Conservation (phyloP, 1,139 yeast genomes). For the Sugiyamaella neomexicana region DNA sequence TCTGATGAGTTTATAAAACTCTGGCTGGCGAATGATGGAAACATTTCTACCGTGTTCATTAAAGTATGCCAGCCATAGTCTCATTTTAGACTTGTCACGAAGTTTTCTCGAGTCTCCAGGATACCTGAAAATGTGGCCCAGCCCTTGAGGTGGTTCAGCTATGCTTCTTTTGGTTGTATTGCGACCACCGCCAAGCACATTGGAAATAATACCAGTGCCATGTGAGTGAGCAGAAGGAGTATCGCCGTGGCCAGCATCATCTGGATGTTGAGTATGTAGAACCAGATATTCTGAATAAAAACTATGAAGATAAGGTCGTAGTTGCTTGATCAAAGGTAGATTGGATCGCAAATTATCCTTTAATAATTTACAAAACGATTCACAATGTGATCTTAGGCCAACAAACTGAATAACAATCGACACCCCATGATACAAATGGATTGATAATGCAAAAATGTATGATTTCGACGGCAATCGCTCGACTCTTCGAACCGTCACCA, state of each 20-base stretch:
- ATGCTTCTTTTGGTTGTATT: constrained; percentile 45
- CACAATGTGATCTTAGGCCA: constrained; percentile 77
- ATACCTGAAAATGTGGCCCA: constrained; percentile 77
- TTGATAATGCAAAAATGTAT: constrained; percentile 75
- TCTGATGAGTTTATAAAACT: constrained; percentile 77
- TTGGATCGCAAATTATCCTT: constrained; percentile 65
- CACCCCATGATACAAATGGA: constrained; percentile 68
- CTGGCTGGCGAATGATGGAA: constrained; percentile 69
- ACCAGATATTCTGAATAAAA: constrained; percentile 85
- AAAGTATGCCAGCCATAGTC: constrained; percentile 91
- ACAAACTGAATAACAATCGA: constrained; percentile 68
- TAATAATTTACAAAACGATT: constrained; percentile 69
- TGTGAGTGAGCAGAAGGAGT: neutral
- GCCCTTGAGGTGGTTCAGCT: constrained; percentile 46
- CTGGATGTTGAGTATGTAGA: constrained; percentile 32
- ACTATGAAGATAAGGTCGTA: constrained; percentile 66
- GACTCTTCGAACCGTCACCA: constrained; percentile 78
- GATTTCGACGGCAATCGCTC: constrained; percentile 78
- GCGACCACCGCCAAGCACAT: constrained; percentile 40
- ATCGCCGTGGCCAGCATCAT: too few relatives aligned
- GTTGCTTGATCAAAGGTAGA: constrained; percentile 57
- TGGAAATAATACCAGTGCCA: constrained; percentile 9
- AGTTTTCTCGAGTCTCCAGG: constrained; percentile 84
- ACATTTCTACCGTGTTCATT: constrained; percentile 81
- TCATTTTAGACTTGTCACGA: constrained; percentile 81